Evolutionary conservation across 2,329 filamentous ascomycete genomes (phyloP).

Genomic region (Cladosporium sp.): DNA sequence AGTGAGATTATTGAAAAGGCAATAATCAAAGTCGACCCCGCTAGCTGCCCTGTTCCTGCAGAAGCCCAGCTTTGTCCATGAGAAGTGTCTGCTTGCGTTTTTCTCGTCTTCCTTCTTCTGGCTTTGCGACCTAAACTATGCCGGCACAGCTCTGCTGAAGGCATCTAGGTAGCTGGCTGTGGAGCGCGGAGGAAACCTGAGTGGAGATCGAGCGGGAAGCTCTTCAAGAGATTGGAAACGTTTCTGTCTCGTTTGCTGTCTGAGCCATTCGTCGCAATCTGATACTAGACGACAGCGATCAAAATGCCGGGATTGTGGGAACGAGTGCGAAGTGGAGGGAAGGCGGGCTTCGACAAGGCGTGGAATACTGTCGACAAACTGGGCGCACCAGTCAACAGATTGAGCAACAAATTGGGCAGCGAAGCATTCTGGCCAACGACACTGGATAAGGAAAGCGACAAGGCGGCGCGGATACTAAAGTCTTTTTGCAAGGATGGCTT

Average conservation of each 20-base stretch:
- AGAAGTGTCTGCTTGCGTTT: no score
- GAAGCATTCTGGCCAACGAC: slow-evolving; percentile 85
- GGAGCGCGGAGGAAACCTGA: not conserved
- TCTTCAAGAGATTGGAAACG: not conserved
- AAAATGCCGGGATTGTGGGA: slow-evolving; percentile 43
- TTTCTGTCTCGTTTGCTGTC: not conserved
- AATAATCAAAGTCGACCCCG: not conserved
- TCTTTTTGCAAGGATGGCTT: slow-evolving; percentile 84
- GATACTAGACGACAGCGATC: not conserved
- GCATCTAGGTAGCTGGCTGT: not conserved
- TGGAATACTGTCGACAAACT: slow-evolving; percentile 65
- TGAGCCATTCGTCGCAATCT: not conserved
- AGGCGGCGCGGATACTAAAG: slow-evolving; percentile 81
- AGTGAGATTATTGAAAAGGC: not conserved
- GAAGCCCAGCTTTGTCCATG: not conserved
- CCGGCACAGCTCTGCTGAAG: not conserved
- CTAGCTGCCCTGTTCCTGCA: slow-evolving; percentile 8
- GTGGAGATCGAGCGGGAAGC: slow-evolving; percentile 1
- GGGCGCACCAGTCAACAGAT: slow-evolving; percentile 66
- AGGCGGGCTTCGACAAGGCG: slow-evolving; percentile 70
- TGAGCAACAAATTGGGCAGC: slow-evolving; percentile 75
- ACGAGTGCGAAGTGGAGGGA: slow-evolving; percentile 51
- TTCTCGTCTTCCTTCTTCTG: no score
- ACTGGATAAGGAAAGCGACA: slow-evolving; percentile 85
- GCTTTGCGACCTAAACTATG: not conserved